phyloP scores from a whole-genome alignment of 305 asterid species.

The Rubia peregrina region DNA sequence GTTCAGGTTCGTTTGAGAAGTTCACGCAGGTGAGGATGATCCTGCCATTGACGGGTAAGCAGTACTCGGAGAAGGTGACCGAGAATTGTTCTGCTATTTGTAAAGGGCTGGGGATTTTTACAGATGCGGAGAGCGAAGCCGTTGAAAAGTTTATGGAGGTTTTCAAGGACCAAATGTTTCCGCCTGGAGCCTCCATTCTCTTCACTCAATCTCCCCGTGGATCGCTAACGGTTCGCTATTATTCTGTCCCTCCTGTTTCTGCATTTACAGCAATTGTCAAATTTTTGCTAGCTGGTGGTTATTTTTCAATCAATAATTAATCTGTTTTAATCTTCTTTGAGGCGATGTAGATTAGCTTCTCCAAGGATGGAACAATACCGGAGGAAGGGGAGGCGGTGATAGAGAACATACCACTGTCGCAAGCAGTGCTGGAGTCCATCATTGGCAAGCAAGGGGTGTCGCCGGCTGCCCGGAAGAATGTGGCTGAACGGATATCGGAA shows the following conservation, averaged over 20 bases:
- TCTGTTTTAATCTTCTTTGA: neutral
- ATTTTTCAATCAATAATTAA: too few species aligned
- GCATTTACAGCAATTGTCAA: too few species aligned
- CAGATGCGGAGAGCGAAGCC: slow-evolving; percentile 57
- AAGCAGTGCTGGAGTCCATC: slow-evolving; percentile 71
- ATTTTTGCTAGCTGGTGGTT: too few species aligned
- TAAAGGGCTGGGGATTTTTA: slow-evolving; percentile 54
- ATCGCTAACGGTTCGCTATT: slow-evolving; percentile 46
- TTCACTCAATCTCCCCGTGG: slow-evolving; percentile 74
- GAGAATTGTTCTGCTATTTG: slow-evolving; percentile 70
- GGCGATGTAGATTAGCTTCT: slow-evolving; percentile 55
- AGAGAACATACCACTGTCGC: slow-evolving; percentile 59
- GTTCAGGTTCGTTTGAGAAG: slow-evolving; percentile 71
- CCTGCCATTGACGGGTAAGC: slow-evolving; percentile 75
- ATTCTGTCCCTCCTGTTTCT: neutral
- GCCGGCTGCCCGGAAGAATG: slow-evolving; percentile 57
- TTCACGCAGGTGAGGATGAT: slow-evolving; percentile 62
- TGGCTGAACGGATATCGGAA: slow-evolving; percentile 45
- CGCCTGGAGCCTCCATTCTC: slow-evolving; percentile 73
- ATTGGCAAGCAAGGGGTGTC: slow-evolving; percentile 84
- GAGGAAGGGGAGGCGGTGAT: slow-evolving; percentile 40
- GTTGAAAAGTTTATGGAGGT: slow-evolving; percentile 42
- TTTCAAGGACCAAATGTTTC: slow-evolving; percentile 49
- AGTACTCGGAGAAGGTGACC: slow-evolving; percentile 78
- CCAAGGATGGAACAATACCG: slow-evolving; percentile 46